Evolutionary conservation across 129 eudicot species (phyloP), one percentile per base, ranked within the genome.

Genomic region (Chrysanthemum seticuspe): DNA sequence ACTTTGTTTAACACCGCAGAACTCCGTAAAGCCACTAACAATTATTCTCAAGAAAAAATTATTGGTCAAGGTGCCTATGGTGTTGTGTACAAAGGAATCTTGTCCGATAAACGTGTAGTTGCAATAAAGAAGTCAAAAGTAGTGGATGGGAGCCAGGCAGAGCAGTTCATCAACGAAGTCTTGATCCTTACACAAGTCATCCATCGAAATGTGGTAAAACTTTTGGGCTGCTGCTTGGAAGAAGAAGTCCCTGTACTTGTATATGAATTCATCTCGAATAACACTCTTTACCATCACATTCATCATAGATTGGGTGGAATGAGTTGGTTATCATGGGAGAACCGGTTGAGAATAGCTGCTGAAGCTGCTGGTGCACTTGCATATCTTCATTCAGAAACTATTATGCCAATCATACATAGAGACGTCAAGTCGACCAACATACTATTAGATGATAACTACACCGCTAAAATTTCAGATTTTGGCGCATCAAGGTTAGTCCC

Each of bases 41-140:
- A 62, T 6, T 62, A 62, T 62, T 4, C 67, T 29, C 8, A 13
- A 3, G 48, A 62, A 0, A 29, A 31, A 62, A 13, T 62, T 12
- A 13, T 62, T 62, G 67, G 67, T 5, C 67, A 4, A 62, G 67
- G 67, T 62, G 67, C 44, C n/a, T 62, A 62, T 62, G 67, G 67
- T 2, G 67, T 62, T 25, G 67, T 62, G 16, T 62, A 27, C 8
- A 62, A 62, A 29, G 67, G 47, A 6, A 13, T 62, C 13, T 62
- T 62, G 66, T 8, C 65, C 0, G 66, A 62, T 62, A 62, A 27
- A 5, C 29, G 47, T 23, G 47, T 27, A 9, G 66, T 62, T 27
- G 66, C 66, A 11, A 13, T 62, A 25, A 62, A 62, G 10, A 62
- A 27, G 47, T 62, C 66, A 12, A 60, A 60, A 60, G 14, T 60